Percentiles rank a stretch among this genome's conserved stretches.
Conservation (phyloP, 139 green algal species). For the Helicosporidium sp. region DNA sequence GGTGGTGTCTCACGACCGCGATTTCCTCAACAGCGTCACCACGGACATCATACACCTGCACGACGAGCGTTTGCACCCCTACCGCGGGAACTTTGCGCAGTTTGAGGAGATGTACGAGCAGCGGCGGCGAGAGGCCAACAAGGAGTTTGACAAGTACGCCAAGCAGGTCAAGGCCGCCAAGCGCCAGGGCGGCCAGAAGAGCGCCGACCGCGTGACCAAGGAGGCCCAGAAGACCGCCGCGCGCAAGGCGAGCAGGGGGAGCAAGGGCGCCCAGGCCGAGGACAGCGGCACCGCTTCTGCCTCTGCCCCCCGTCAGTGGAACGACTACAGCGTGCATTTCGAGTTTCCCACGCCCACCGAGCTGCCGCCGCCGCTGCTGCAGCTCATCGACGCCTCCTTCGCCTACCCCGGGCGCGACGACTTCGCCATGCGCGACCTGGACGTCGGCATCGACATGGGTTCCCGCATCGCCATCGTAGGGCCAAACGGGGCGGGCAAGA, state of each 20-base stretch:
- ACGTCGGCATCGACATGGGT: slow-evolving; percentile 97
- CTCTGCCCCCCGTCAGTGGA: slow-evolving; percentile 39
- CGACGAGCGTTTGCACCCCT: slow-evolving; percentile 82
- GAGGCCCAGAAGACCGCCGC: slow-evolving; percentile 43
- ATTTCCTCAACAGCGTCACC: slow-evolving; percentile 95
- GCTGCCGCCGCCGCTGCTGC: slow-evolving; percentile 64
- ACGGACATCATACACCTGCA: slow-evolving; percentile 99
- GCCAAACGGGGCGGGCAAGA: slow-evolving; percentile 77
- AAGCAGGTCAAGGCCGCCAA: slow-evolving; percentile 86
- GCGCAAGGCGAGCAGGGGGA: slow-evolving; percentile 14
- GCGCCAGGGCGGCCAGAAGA: slow-evolving; percentile 37
- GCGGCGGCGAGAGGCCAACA: slow-evolving; percentile 77
- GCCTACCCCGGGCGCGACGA: slow-evolving; percentile 83
- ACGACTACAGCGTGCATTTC: slow-evolving; percentile 73
- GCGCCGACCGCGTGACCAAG: slow-evolving; percentile 34
- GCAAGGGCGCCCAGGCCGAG: slow-evolving; percentile 15
- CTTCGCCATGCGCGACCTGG: slow-evolving; percentile 76
- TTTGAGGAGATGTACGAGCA: slow-evolving; percentile 99
- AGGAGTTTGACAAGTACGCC: slow-evolving; percentile 66
- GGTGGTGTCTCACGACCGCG: slow-evolving; percentile 92
- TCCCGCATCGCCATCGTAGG: slow-evolving; percentile 83
- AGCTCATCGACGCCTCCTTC: slow-evolving; percentile 63
- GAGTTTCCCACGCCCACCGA: slow-evolving; percentile 89
- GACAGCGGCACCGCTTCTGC: slow-evolving; percentile 19
- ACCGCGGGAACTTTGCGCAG: slow-evolving; percentile 72